Evolutionary conservation across 2,329 filamentous ascomycete genomes (phyloP).

Genomic region (Monosporascus sp.): DNA sequence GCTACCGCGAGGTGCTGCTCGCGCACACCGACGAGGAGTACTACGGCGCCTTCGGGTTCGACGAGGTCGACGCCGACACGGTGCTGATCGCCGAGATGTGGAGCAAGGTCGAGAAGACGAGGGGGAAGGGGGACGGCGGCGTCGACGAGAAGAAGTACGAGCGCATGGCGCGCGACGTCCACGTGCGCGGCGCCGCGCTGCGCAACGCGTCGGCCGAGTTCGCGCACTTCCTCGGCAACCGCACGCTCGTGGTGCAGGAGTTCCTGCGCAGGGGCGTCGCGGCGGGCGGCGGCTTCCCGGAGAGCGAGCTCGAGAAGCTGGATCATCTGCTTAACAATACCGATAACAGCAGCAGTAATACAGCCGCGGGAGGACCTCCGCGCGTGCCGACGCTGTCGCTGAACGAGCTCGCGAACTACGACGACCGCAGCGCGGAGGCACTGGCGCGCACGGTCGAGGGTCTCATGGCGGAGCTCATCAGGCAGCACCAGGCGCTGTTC

Average conservation of each 20-base stretch:
- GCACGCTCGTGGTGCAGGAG: neutral
- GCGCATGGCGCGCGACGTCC: neutral
- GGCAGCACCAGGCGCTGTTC: slow-evolving; percentile 3
- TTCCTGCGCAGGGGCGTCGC: neutral
- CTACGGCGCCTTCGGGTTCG: slow-evolving; percentile 7
- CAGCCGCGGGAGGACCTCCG: neutral
- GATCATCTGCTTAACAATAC: neutral
- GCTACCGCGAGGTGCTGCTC: slow-evolving; percentile 1
- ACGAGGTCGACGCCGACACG: slow-evolving; percentile 2
- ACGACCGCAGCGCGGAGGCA: neutral
- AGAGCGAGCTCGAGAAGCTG: neutral
- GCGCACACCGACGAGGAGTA: slow-evolving; percentile 2
- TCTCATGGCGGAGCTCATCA: slow-evolving; percentile 1
- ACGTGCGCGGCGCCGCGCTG: neutral
- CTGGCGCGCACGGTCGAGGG: neutral
- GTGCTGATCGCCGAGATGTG: slow-evolving; percentile 2
- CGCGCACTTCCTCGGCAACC: neutral
- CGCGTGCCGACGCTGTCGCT: neutral
- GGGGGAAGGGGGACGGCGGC: neutral
- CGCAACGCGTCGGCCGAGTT: neutral
- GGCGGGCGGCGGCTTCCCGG: neutral
- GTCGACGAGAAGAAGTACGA: neutral
- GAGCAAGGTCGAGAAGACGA: neutral
- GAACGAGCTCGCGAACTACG: neutral
- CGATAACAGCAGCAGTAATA: neutral